Evolutionary conservation across 768 basidiomycete species (phyloP), one percentile per base, ranked within the genome.

Genomic region (Suillus brevipes): DNA sequence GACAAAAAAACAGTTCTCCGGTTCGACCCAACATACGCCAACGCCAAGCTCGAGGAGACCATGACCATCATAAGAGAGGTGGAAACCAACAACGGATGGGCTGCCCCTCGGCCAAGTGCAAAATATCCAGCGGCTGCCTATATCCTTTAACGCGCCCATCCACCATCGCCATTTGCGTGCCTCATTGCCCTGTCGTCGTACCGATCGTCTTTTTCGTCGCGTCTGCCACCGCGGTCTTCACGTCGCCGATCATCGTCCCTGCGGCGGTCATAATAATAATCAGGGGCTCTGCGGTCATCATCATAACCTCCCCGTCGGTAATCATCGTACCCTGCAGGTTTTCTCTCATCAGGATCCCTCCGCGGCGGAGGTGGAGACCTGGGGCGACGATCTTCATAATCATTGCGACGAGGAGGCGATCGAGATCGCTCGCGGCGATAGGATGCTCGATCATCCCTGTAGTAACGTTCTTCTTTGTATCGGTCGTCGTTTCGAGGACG

Each of bases 281-380:
- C 89, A 88, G 89, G 89, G 77, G 80, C 85, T 87, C 86, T 88
- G 82, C 86, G 89, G 78, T 88, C 88, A 87, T 91, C 89, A 87
- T 88, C 79, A 70, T 83, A 87, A 74, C 86, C 87, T 74, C 89
- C 90, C 79, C 92, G 89, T 78, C 92, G 88, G 79, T 87, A 83
- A 86, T 92, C 89, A 87, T 93, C 92, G 88, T 92, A 91, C 88
- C 90, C 91, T 88, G 90, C 89, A 87, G 90, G 86, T 85, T 89
- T 89, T 85, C 84, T 87, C 80, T 92, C 90, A 83, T 92, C 90
- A 79, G 81, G 81, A 73, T 92, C 90, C 84, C 91, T 90, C 84
- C 82, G 85, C 65, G 87, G 84, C 70, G 90, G 88, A 75, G 77
- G 75, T 60, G 91, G 88, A 81, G 90, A 91, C 85, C 91, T 89